Base-by-base conservation (phyloP, 352 stramenopile genomes). In the Aphanomyces cochlioides region DNA sequence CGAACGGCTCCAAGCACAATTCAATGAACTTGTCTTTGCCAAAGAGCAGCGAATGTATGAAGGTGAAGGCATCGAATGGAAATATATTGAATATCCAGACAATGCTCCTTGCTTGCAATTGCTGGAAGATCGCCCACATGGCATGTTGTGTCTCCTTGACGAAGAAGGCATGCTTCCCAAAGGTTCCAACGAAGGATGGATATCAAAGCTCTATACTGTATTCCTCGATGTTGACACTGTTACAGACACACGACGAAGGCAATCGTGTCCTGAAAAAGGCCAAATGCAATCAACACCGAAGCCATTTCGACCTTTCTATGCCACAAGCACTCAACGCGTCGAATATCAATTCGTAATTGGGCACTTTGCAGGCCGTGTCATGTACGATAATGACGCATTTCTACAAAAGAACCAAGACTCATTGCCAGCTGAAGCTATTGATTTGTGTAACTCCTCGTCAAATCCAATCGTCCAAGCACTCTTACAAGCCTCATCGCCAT, bases 1-100 rank as follows among this genome's bases (percentile, higher is more conserved):
- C 68, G 87, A 95, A 67, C 79, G 84, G 28, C 77, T 96, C 0
- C 89, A 96, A 59, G 78, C 79, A 3, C 89, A 96, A 66, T 96
- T 96, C 65, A 96, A 95, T 72, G 86, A 95, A 74, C 92, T 95
- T 45, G 86, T 95, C 7, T 93, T 95, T 71, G 82, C 91, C 60
- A 89, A 84, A 21, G 86, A 96, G 67, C 86, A 96, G 60, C 75
- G 93, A 39, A 79, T 93, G 38, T 92, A 95, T 63, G 81, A 90
- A 15, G 78, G 78, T 0, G 88, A 97, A 66, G 86, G 78, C 10
- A 96, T 97, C 61, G 87, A 96, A 61, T 96, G 87, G 87, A 79
- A 76, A 4, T 89, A 82, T 8, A 90, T 96, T 10, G 77, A 82
- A 17, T 91, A 85, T 67, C 84, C 87, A 3, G 92, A 87, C 68